These are phyloP conservation scores for Cladosporium cucumerinum DNA, from an alignment of 2,329 filamentous ascomycete genomes.

Conservation along the genomic window DNA sequence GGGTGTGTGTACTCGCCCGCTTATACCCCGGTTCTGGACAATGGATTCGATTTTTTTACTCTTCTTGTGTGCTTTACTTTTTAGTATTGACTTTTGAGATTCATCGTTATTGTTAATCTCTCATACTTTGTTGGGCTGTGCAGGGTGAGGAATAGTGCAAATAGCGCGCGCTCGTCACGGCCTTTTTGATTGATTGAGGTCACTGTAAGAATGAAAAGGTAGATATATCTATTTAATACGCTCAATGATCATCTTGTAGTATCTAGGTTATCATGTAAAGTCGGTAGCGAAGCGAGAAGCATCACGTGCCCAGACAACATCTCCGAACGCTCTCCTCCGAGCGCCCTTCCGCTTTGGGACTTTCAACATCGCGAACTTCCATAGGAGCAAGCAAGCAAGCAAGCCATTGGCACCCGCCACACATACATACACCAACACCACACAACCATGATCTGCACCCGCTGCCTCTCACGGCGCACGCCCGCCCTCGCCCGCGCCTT, in stretches of 20 bases:
- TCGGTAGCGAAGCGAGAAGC: not conserved
- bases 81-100: not conserved
- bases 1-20: slow-evolving; percentile 5
- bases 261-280: not conserved
- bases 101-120: not conserved
- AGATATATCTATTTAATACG: not conserved
- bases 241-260: not conserved
- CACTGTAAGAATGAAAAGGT: not conserved
- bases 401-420: not conserved
- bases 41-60: not conserved
- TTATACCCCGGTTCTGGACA: slow-evolving; percentile 9
- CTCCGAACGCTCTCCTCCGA: slow-evolving; percentile 11
- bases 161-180: not conserved
- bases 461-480: slow-evolving; percentile 26
- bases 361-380: slow-evolving; percentile 12
- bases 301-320: not conserved
- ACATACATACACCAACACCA: not conserved
- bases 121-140: not conserved
- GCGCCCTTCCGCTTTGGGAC: slow-evolving; percentile 5
- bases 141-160: not conserved
- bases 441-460: slow-evolving; percentile 30
- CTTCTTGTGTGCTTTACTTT: not conserved
- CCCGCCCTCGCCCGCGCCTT: slow-evolving; percentile 1
- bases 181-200: not conserved
- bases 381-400: not conserved